These are phyloP conservation scores for Colletotrichum spaethianum DNA, from an alignment of 2,329 filamentous ascomycete genomes.

Conservation along the genomic window DNA sequence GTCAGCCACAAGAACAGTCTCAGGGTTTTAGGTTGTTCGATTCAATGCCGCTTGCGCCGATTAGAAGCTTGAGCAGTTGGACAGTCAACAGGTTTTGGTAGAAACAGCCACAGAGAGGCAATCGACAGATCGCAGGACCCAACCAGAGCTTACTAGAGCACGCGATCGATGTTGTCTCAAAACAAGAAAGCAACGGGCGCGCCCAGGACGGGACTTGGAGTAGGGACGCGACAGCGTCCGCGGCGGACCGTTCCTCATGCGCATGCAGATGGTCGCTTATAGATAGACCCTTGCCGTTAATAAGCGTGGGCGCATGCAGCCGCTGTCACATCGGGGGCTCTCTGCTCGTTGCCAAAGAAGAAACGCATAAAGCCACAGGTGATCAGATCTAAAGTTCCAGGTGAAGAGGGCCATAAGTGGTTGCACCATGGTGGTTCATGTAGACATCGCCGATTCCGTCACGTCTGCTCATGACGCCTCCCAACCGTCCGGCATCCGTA, in stretches of 20 bases:
- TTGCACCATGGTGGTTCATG: background rate
- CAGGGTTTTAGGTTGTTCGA: background rate
- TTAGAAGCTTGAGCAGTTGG: background rate
- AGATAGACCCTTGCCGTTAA: slow-evolving; percentile 28
- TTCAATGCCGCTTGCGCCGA: background rate
- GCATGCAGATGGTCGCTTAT: slow-evolving; percentile 36
- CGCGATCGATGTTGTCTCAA: slow-evolving; percentile 2
- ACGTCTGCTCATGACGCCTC: background rate
- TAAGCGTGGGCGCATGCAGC: slow-evolving; percentile 27
- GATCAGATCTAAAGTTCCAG: background rate
- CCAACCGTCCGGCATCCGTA: background rate
- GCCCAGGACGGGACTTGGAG: background rate
- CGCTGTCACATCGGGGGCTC: slow-evolving; percentile 12
- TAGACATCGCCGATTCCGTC: background rate
- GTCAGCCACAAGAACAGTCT: background rate
- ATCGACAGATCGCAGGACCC: background rate
- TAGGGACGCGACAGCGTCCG: slow-evolving; percentile 25
- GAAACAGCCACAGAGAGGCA: background rate
- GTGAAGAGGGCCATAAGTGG: background rate
- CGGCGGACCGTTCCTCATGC: slow-evolving; percentile 39
- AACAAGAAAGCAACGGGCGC: slow-evolving; percentile 3
- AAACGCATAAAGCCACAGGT: background rate
- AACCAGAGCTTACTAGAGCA: background rate
- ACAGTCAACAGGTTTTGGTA: background rate
- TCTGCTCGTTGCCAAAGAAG: background rate